Conservation (phyloP, 1,284 basidiomycete species). For the Cutaneotrichosporon cutaneum region DNA sequence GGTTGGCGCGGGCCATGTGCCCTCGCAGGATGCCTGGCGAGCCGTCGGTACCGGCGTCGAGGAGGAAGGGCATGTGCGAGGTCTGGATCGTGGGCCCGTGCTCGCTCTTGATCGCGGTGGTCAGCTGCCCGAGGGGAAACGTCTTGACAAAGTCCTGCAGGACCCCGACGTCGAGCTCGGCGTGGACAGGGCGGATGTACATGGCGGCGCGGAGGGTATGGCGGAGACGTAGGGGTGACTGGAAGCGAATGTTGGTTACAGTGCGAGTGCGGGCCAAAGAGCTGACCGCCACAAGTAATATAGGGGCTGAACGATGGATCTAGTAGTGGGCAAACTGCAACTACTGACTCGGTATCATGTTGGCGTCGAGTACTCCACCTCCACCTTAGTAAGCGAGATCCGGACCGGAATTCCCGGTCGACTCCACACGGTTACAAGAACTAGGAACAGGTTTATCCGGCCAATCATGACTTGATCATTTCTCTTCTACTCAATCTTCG, state of each 20-base stretch:
- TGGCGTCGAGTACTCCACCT: no score
- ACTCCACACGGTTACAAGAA: neutral
- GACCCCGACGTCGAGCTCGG: constrained; percentile 49
- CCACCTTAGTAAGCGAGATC: neutral
- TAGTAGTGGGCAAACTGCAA: neutral
- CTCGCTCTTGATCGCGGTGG: constrained; percentile 50
- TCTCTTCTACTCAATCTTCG: neutral
- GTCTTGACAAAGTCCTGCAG: constrained; percentile 52
- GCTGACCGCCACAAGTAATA: neutral
- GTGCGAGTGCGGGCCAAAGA: neutral
- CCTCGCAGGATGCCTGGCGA: constrained; percentile 34
- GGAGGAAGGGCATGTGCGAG: constrained; percentile 55
- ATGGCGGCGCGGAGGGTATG: constrained; percentile 33
- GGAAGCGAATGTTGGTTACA: neutral
- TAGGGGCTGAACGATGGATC: neutral
- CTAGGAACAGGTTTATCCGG: no score
- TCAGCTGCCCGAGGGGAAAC: constrained; percentile 54
- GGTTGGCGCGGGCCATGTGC: constrained; percentile 52
- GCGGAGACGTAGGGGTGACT: neutral
- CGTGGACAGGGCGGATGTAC: constrained; percentile 55
- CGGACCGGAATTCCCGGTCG: neutral
- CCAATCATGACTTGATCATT: neutral
- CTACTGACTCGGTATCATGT: no score
- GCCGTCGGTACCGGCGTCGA: constrained; percentile 34
- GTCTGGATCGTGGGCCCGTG: constrained; percentile 49